Percentiles rank a stretch among this genome's conserved stretches.
Conservation (phyloP, 176 grass and related monocot genomes). For the Panicum miliaceum region DNA sequence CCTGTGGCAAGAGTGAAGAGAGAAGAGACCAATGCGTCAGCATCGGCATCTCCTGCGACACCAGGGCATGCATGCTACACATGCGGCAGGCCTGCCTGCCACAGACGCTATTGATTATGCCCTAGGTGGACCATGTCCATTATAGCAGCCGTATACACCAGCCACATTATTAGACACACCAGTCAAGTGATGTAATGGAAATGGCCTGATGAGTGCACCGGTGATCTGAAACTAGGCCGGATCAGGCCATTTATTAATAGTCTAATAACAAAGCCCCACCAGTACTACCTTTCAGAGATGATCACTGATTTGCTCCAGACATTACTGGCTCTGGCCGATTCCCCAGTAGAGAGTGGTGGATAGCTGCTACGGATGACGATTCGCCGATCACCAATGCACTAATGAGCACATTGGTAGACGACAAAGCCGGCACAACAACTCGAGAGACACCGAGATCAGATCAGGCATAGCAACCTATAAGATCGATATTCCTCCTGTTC, state of each 20-base stretch:
- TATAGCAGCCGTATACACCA: slow-evolving; percentile 27
- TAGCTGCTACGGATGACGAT: neutral
- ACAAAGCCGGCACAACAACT: slow-evolving; percentile 44
- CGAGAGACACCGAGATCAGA: slow-evolving; percentile 32
- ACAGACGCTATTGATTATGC: neutral
- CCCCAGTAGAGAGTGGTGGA: neutral
- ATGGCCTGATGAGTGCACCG: neutral
- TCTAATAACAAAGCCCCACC: neutral
- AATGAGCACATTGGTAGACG: slow-evolving; percentile 18
- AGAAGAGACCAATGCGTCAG: neutral
- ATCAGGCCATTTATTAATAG: slow-evolving; percentile 5
- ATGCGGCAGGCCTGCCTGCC: too few species aligned
- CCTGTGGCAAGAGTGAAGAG: neutral
- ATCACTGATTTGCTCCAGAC: slow-evolving; percentile 15
- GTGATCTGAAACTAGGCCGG: neutral
- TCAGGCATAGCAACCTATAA: slow-evolving; percentile 24
- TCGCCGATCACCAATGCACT: neutral
- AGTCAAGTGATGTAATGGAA: neutral
- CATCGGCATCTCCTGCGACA: slow-evolving; percentile 3
- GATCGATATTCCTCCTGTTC: slow-evolving; percentile 39
- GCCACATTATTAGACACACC: neutral
- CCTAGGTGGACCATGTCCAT: slow-evolving; percentile 12
- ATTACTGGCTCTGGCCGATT: slow-evolving; percentile 19
- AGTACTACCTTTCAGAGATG: too few species aligned
- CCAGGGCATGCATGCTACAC: slow-evolving; percentile 31